Evolutionary conservation across 2,329 filamentous ascomycete species (phyloP), one percentile per base, ranked within the genome.

Genomic region (Pseudocercospora cruenta): DNA sequence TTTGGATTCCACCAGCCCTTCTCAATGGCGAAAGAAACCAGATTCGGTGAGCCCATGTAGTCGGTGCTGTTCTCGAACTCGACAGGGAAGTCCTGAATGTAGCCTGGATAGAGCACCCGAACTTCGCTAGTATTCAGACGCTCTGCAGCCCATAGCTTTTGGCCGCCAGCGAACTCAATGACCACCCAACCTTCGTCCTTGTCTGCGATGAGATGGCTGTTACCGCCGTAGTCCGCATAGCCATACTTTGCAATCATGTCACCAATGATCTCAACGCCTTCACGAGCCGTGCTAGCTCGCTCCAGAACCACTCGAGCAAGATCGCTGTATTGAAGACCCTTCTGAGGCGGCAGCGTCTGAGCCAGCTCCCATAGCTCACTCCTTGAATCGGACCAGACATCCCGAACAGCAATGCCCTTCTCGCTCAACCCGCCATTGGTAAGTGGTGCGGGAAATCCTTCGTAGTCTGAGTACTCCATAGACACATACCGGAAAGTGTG

Each of bases 341-440:
- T 74, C 70, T 82, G 80, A 2, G 79, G 80, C 22, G 73, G 77
- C 8, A 80, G 79, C 9, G 80, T 81, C 26, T 55, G 24, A 26
- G 51, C 51, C 76, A 81, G 80, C 6, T 73, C 75, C 60, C 78
- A 75, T 0, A 82, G 72, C 39, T 81, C 80, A 9, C 76, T 75
- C 36, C 79, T 74, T 57, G 78, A 80, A 54, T 75, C 73, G 5
- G 80, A 78, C 80, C 79, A 82, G 5, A 82, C 78, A 59, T 82
- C 80, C 9, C 80, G 72, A 3, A 81, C 80, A 36, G 78, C 76
- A 19, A 82, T 75, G 28, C 80, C 79, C 60, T 77, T 78, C 64
- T 81, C 80, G 54, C 81, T 82, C 0, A 82, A 69, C 10, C 80
- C 80, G n/a, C 80, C 80, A 63, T 82, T 82, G 22, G 80, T 82